A percentile compares a stretch with the other conserved stretches of the same genome.
phyloP scores from a whole-genome alignment of 2,329 filamentous ascomycete species.

The Ambrosiella cleistominuta region DNA sequence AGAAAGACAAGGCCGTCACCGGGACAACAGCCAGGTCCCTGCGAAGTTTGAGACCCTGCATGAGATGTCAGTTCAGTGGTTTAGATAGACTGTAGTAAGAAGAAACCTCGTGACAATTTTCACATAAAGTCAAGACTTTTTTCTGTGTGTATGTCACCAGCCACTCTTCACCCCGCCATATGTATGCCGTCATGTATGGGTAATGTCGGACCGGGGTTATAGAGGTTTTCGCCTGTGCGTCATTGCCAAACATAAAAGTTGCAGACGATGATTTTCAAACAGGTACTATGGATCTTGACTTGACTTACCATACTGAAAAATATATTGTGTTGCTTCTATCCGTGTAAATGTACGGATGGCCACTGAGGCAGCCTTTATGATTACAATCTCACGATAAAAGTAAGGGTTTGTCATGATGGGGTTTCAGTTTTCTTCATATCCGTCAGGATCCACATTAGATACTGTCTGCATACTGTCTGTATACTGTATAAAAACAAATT shows the following conservation, averaged over 20 bases:
- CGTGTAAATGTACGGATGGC: no score
- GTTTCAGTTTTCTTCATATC: no score
- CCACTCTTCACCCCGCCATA: no score
- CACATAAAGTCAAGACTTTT: background rate
- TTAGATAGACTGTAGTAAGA: background rate
- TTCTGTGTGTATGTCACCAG: no score
- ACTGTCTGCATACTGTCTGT: no score
- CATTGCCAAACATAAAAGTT: background rate
- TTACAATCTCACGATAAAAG: no score
- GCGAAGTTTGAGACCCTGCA: conserved; percentile 2
- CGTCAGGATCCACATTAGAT: no score
- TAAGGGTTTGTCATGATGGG: no score
- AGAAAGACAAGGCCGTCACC: conserved; percentile 42
- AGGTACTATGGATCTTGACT: no score
- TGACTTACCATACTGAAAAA: background rate
- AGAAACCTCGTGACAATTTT: background rate
- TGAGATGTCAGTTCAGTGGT: background rate
- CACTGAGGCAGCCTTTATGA: no score
- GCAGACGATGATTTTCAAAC: background rate
- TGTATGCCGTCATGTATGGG: background rate
- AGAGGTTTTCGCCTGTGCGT: background rate
- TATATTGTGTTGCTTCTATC: no score
- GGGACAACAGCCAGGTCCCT: conserved; percentile 23
- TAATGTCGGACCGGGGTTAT: background rate
- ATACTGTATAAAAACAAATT: no score